Percentiles rank a stretch among this genome's conserved stretches.
Conservation (phyloP, 1,284 basidiomycete genomes). For the Macrocystidia cucumis region DNA sequence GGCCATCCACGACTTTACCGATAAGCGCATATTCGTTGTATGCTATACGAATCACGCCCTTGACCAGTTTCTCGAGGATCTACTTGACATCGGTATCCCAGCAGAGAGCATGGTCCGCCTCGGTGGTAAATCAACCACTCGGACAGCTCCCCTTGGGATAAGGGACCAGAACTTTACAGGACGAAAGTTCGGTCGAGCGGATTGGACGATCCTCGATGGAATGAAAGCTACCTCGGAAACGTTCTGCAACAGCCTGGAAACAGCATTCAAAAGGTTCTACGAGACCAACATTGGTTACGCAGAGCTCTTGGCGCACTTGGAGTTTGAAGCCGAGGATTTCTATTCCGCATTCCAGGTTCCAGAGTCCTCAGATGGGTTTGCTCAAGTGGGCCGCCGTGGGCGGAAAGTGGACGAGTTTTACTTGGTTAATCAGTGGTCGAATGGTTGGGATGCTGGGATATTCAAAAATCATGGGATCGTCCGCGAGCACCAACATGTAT, state of each 20-base stretch:
- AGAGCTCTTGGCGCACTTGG: constrained; percentile 32
- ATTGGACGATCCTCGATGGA: constrained; percentile 32
- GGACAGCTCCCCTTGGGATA: constrained; percentile 35
- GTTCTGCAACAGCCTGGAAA: background rate
- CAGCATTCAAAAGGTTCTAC: background rate
- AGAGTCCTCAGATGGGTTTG: constrained; percentile 29
- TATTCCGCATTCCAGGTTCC: constrained; percentile 44
- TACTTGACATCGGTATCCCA: constrained; percentile 52
- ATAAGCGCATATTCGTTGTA: constrained; percentile 46
- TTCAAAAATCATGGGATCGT: no score
- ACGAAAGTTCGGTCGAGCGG: constrained; percentile 19
- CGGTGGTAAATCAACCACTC: constrained; percentile 42
- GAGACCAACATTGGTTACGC: background rate
- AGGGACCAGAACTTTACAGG: constrained; percentile 27
- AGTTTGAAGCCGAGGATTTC: constrained; percentile 36
- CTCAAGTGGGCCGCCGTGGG: constrained; percentile 28
- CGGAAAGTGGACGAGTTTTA: constrained; percentile 26
- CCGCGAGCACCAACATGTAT: constrained; percentile 22
- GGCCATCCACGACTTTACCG: constrained; percentile 36
- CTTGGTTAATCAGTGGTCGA: constrained; percentile 40
- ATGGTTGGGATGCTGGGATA: constrained; percentile 32
- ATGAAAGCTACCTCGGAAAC: background rate
- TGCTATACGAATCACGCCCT: constrained; percentile 66
- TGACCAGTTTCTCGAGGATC: constrained; percentile 53
- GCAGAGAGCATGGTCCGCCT: constrained; percentile 36